These are phyloP conservation scores for Jaapia argillacea DNA, from an alignment of 768 basidiomycete genomes.

Conservation along the genomic window DNA sequence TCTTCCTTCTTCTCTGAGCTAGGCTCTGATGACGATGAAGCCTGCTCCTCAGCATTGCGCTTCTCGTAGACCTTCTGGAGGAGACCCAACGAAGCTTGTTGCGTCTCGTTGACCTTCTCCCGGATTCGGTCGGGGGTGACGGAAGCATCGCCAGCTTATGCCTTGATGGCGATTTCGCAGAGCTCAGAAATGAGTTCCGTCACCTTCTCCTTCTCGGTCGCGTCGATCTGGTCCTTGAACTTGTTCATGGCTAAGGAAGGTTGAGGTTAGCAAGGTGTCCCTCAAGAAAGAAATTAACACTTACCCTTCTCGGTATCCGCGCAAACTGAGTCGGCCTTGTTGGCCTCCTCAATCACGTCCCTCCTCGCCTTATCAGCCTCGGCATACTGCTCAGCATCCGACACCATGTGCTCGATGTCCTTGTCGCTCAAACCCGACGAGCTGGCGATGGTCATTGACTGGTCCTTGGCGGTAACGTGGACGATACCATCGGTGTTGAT, in stretches of 20 bases:
- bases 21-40: slow-evolving; percentile 27
- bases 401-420: slow-evolving; percentile 96
- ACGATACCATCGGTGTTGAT: slow-evolving; percentile 94
- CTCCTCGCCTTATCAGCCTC: slow-evolving; percentile 88
- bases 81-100: slow-evolving; percentile 87
- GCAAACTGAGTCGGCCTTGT: slow-evolving; percentile 92
- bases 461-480: slow-evolving; percentile 90
- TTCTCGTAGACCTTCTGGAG: slow-evolving; percentile 98
- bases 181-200: slow-evolving; percentile 78
- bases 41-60: slow-evolving; percentile 61
- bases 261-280: not conserved
- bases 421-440: slow-evolving; percentile 94
- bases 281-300: too few relatives aligned
- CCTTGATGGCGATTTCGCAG: slow-evolving; percentile 82
- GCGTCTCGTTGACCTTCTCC: slow-evolving; percentile 88
- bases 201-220: slow-evolving; percentile 90
- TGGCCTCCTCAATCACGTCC: slow-evolving; percentile 87
- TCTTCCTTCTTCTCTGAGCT: slow-evolving; percentile 41
- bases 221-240: slow-evolving; percentile 96
- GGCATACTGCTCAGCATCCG: slow-evolving; percentile 88
- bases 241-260: slow-evolving; percentile 70
- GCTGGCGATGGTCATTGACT: slow-evolving; percentile 95
- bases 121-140: slow-evolving; percentile 83
- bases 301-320: slow-evolving; percentile 91
- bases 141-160: slow-evolving; percentile 73